These are phyloP conservation scores for Thielaviopsis ethacetica DNA, from an alignment of 2,329 filamentous ascomycete species.

Conservation along the genomic window DNA sequence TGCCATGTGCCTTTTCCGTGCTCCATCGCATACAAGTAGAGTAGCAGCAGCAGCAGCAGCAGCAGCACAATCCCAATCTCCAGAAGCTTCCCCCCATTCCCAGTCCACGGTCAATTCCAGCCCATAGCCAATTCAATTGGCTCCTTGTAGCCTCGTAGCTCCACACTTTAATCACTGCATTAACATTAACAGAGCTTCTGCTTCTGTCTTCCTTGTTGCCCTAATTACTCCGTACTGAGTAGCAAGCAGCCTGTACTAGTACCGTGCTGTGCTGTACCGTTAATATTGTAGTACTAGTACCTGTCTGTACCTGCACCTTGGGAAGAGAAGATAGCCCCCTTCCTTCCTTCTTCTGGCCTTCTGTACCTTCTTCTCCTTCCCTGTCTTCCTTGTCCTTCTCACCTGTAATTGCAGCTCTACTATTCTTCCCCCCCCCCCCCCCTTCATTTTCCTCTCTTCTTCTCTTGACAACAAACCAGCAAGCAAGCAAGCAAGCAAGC, in stretches of 20 bases:
- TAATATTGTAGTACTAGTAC: background rate
- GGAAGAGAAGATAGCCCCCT: background rate
- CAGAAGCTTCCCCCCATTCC: background rate
- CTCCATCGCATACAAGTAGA: no score
- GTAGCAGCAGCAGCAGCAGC: no score
- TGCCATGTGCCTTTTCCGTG: background rate
- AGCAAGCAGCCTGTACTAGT: background rate
- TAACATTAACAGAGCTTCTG: background rate
- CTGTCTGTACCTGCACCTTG: background rate
- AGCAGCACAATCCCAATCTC: no score
- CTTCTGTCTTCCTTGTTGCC: background rate
- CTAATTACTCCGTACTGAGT: background rate
- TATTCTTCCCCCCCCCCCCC: background rate
- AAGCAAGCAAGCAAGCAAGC: slow-evolving; percentile 8
- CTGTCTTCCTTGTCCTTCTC: background rate
- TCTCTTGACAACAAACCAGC: slow-evolving; percentile 7
- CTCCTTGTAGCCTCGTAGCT: background rate
- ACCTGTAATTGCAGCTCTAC: background rate
- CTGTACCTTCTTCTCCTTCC: background rate
- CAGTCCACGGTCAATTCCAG: background rate
- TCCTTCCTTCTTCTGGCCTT: background rate
- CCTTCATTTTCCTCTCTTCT: background rate
- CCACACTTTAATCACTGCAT: background rate
- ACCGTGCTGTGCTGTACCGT: background rate
- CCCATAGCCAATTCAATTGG: no score